Conservation (phyloP, 352 stramenopile species). For the Globisporangium canariense region DNA sequence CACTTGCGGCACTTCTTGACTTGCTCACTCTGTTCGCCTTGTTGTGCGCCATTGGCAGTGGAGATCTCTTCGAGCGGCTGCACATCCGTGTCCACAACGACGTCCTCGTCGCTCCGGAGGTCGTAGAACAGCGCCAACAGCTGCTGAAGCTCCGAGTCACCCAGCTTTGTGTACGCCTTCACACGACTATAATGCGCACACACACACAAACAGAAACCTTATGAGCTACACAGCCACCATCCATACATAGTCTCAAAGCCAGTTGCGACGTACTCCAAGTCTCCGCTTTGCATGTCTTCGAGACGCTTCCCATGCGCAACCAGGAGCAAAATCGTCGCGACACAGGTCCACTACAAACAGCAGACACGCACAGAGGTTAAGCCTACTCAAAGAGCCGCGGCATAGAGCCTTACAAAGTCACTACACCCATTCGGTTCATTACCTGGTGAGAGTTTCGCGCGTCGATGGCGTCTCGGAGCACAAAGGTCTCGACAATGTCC, state of each 20-base stretch:
- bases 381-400: not conserved
- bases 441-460: conserved; percentile 61
- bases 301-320: conserved; percentile 51
- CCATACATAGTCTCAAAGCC: not conserved
- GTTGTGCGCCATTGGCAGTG: conserved; percentile 17
- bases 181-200: conserved; percentile 27
- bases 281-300: conserved; percentile 30
- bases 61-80: conserved; percentile 23
- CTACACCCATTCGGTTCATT: conserved; percentile 1
- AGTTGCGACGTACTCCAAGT: conserved; percentile 36
- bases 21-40: conserved; percentile 1
- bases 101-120: conserved; percentile 48
- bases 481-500: conserved; percentile 51
- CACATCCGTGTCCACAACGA: conserved; percentile 60
- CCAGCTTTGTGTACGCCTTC: conserved; percentile 54
- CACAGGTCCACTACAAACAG: conserved; percentile 54
- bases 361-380: too few relatives aligned
- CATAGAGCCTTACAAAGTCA: not conserved
- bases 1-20: conserved; percentile 70
- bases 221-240: conserved; percentile 5
- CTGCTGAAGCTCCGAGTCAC: conserved; percentile 57
- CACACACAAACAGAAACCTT: not conserved
- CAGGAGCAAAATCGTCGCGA: conserved; percentile 63
- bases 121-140: conserved; percentile 68
- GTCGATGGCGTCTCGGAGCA: conserved; percentile 62